A percentile compares a stretch with the other conserved stretches of the same genome.
These are phyloP conservation scores for Vaccinium vitisidaea DNA, from an alignment of 148 eudicot genomes.

Conservation along the genomic window DNA sequence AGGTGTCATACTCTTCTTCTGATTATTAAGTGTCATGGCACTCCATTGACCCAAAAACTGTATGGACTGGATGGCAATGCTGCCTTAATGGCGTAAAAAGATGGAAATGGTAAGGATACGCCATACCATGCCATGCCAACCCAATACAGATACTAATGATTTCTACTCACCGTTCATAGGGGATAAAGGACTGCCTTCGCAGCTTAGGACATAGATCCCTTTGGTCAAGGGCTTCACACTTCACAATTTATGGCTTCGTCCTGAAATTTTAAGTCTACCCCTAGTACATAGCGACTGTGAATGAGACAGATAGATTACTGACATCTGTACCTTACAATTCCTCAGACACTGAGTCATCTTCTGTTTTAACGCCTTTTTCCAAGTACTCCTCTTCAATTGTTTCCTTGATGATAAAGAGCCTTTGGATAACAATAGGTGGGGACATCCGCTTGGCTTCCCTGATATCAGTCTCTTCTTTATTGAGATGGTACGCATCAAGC, in stretches of 20 bases:
- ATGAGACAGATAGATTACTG: background rate
- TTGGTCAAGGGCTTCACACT: slow-evolving; percentile 2
- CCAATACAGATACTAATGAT: background rate
- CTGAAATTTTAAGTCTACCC: background rate
- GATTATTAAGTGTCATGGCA: background rate
- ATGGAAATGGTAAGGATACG: background rate
- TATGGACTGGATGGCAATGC: background rate
- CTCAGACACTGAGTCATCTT: slow-evolving; percentile 32
- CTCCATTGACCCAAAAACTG: background rate
- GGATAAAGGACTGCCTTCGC: background rate
- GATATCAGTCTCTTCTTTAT: slow-evolving; percentile 80
- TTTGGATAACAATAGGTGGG: slow-evolving; percentile 78
- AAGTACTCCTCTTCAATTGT: slow-evolving; percentile 90
- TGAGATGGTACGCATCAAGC: slow-evolving; percentile 82
- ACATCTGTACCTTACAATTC: slow-evolving; percentile 23
- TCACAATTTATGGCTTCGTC: background rate
- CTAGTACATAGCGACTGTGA: background rate
- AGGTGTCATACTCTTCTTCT: background rate
- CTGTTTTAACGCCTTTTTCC: slow-evolving; percentile 39
- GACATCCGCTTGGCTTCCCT: slow-evolving; percentile 82
- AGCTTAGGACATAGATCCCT: background rate
- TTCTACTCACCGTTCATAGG: background rate
- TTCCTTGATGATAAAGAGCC: slow-evolving; percentile 87
- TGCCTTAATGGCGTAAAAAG: background rate
- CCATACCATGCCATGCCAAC: background rate